Evolutionary conservation across 352 stramenopile species (phyloP), one percentile per base, ranked within the genome.

Genomic region (Phytophthora brassicae): DNA sequence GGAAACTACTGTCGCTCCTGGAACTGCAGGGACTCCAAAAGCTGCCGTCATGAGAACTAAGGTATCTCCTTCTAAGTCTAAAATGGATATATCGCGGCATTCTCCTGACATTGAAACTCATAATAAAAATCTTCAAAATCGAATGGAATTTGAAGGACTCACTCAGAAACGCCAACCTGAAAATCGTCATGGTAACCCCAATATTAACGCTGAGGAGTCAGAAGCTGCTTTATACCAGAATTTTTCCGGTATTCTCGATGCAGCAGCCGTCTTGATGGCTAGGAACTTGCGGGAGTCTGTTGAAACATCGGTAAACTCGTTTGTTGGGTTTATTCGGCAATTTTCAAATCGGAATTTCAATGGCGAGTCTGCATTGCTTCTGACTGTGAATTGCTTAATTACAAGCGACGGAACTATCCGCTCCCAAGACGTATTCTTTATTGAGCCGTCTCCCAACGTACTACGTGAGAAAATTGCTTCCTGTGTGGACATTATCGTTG

Each of bases 191-290:
- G 39, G 22, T 47, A 67, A 14, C 43, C 26, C 52, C 16, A 60
- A 38, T 2, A 3, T 12, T 7, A 58, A 50, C 14, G 6, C 46
- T 2, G 68, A 82, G 42, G 81, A 90, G 26, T 56, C 72, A 4
- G 74, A 92, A 35, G 56, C 74, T 11, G 57, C 56, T 16, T 57
- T 69, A 6, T 88, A 88, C 53, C 68, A 70, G 11, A 75, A 75
- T 20, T 88, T 92, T 53, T 68, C 81, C 17, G 85, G 83, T 8
- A 66, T 97, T 16, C 64, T 98, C 16, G 77, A 96, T 41, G 84
- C 88, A 14, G 82, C 86, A 11, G 73, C 89, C 2, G 89, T 96
- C 13, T 70, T 97, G 13, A 97, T 98, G 90, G 94, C 90, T 11
- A 72, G 84, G 3, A 96, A 97, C 35, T 70, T 98, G n/a, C 69